These are phyloP conservation scores for Penicillium flavigenum DNA, from an alignment of 495 filamentous ascomycete genomes.

Conservation along the genomic window DNA sequence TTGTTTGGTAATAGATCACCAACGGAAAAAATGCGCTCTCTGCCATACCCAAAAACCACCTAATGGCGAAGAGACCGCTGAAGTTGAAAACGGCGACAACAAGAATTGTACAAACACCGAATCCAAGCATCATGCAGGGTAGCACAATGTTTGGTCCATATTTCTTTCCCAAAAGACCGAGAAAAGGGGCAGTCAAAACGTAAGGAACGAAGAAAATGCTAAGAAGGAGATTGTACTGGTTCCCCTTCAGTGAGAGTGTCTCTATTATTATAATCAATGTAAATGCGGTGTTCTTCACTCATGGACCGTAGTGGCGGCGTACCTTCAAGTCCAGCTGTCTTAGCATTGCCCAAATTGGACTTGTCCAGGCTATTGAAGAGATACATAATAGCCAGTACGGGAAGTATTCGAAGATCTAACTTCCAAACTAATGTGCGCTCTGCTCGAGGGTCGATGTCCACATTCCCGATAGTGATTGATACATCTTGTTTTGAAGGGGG, in stretches of 20 bases:
- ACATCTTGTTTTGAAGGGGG: slow-evolving; percentile 4
- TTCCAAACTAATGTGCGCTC: slow-evolving; percentile 43
- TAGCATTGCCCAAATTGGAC: slow-evolving; percentile 67
- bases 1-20: slow-evolving; percentile 57
- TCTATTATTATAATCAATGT: neutral
- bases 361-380: slow-evolving; percentile 65
- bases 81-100: slow-evolving; percentile 57
- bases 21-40: slow-evolving; percentile 72
- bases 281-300: neutral
- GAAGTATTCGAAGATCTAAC: slow-evolving; percentile 62
- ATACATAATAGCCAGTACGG: slow-evolving; percentile 65
- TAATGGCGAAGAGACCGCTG: slow-evolving; percentile 56
- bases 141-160: slow-evolving; percentile 60
- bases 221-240: slow-evolving; percentile 68
- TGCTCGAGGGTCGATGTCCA: slow-evolving; percentile 13
- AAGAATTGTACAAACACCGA: slow-evolving; percentile 58
- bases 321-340: slow-evolving; percentile 60
- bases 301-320: slow-evolving; percentile 6
- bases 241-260: slow-evolving; percentile 49
- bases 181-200: slow-evolving; percentile 60
- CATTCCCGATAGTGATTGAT: slow-evolving; percentile 2
- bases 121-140: slow-evolving; percentile 63
- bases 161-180: slow-evolving; percentile 66
- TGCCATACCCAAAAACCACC: slow-evolving; percentile 60
- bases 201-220: slow-evolving; percentile 74